These are phyloP conservation scores for Taphrina deformans DNA, from an alignment of 1,139 yeast genomes.

Conservation along the genomic window DNA sequence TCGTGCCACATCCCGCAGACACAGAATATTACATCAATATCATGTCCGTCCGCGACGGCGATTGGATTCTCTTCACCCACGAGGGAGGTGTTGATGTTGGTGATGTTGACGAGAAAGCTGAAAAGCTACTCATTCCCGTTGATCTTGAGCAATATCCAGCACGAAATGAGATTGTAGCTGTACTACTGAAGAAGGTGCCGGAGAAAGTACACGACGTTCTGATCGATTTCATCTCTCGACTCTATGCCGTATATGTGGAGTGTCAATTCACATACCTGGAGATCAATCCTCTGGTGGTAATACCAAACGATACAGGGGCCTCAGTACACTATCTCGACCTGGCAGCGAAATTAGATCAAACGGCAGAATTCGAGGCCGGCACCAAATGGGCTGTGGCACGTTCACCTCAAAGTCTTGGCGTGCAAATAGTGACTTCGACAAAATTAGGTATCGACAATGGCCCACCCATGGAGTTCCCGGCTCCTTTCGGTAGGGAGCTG, in stretches of 20 bases:
- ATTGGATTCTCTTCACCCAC: constrained; percentile 53
- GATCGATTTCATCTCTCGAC: constrained; percentile 51
- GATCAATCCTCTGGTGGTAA: constrained; percentile 52
- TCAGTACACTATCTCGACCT: constrained; percentile 52
- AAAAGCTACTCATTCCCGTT: constrained; percentile 50
- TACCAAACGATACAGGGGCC: constrained; percentile 48
- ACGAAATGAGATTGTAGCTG: constrained; percentile 45
- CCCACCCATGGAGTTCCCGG: constrained; percentile 54
- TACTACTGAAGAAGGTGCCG: constrained; percentile 49
- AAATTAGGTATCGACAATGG: constrained; percentile 49
- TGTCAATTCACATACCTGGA: constrained; percentile 53
- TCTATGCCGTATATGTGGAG: constrained; percentile 53
- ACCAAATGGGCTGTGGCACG: constrained; percentile 54
- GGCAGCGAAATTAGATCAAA: constrained; percentile 54
- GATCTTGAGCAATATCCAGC: constrained; percentile 51
- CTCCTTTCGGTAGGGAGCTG: constrained; percentile 53
- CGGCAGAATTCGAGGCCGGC: constrained; percentile 55
- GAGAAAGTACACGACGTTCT: constrained; percentile 48
- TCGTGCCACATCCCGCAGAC: constrained; percentile 52
- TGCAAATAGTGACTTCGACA: constrained; percentile 40
- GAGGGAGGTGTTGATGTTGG: constrained; percentile 56
- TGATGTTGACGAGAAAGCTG: constrained; percentile 53
- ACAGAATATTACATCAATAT: constrained; percentile 54
- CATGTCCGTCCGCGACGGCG: constrained; percentile 53
- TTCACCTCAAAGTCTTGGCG: constrained; percentile 50